Evolutionary conservation across 805 yeast species (phyloP).

Genomic region (Candida ulmi): DNA sequence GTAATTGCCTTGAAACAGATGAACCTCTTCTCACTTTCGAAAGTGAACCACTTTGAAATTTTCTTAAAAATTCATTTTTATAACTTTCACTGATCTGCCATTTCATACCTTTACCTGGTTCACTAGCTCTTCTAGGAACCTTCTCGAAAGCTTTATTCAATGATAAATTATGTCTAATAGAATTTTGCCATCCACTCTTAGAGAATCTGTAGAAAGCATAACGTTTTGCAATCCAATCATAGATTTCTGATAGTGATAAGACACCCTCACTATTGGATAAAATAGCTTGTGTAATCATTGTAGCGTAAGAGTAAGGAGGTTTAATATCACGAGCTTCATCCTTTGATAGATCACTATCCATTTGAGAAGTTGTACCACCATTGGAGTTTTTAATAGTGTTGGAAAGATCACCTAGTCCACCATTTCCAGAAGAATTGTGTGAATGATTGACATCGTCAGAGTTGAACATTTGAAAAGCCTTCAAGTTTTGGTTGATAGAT

Average conservation of each 20-base stretch:
- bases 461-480: slow-evolving; percentile 52
- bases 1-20: slow-evolving; percentile 74
- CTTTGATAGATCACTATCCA: slow-evolving; percentile 60
- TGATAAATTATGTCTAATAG: slow-evolving; percentile 91
- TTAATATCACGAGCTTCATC: slow-evolving; percentile 91
- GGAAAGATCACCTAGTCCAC: neutral
- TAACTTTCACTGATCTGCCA: slow-evolving; percentile 92
- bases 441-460: slow-evolving; percentile 24
- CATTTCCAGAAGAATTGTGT: neutral
- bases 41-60: slow-evolving; percentile 71
- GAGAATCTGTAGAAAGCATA: slow-evolving; percentile 90
- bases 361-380: slow-evolving; percentile 1
- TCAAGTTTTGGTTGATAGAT: slow-evolving; percentile 20
- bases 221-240: slow-evolving; percentile 81
- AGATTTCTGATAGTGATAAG: slow-evolving; percentile 84
- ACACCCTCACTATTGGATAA: slow-evolving; percentile 83
- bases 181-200: slow-evolving; percentile 97
- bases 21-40: slow-evolving; percentile 75
- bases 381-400: slow-evolving; percentile 3
- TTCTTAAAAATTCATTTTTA: slow-evolving; percentile 75
- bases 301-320: slow-evolving; percentile 96
- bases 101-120: slow-evolving; percentile 99
- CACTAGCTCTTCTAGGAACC: slow-evolving; percentile 91
- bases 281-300: slow-evolving; percentile 97
- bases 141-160: slow-evolving; percentile 96